Evolutionary conservation across 2,329 filamentous ascomycete genomes (phyloP), one percentile per base, ranked within the genome.

Genomic region (Cytospora piceicola): DNA sequence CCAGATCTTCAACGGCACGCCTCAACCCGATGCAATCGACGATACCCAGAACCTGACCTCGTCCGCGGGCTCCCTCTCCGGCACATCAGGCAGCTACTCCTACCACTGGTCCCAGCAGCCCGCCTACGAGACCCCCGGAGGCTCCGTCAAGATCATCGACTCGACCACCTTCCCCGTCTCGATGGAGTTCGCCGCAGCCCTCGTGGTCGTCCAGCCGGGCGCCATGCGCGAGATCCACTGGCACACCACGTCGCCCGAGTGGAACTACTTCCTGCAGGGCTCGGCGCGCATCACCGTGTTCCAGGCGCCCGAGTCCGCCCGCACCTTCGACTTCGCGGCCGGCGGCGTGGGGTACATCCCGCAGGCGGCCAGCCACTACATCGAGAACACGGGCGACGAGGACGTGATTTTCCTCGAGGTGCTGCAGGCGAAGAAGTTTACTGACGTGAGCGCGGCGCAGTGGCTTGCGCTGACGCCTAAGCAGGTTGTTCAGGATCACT

Each of bases 171-270:
- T 89, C 75, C 86, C 86, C 6, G 76, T 86, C 32, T 83, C 86
- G 0, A 73, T 72, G 14, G 80, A 78, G 63, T 86, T 88, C 72
- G 83, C 85, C 4, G 81, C 82, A 0, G 85, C 84, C 0, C 77
- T 88, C 1, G 83, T 88, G 12, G 85, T 82, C 2, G 77, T 88
- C 36, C 77, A 86, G 70, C 85, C 86, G 0, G 86, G 86, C n/a
- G 86, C 85, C 1, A 85, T 89, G 83, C 82, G 87, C 27, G 86
- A 89, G 72, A 76, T 89, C 53, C 86, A 89, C 76, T 89, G 86
- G 86, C 86, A 89, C 75, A 83, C 83, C 1, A 80, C 79, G 0
- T 82, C 79, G 11, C 85, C 88, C 72, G 86, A 88, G 73, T 88
- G 86, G 86, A 81, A 80, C 59, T 88, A 84, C 74, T 87, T 88